Evolutionary conservation across 495 filamentous ascomycete genomes (phyloP), one percentile per base, ranked within the genome.

Genomic region (Hyphodiscus hymeniophilus): DNA sequence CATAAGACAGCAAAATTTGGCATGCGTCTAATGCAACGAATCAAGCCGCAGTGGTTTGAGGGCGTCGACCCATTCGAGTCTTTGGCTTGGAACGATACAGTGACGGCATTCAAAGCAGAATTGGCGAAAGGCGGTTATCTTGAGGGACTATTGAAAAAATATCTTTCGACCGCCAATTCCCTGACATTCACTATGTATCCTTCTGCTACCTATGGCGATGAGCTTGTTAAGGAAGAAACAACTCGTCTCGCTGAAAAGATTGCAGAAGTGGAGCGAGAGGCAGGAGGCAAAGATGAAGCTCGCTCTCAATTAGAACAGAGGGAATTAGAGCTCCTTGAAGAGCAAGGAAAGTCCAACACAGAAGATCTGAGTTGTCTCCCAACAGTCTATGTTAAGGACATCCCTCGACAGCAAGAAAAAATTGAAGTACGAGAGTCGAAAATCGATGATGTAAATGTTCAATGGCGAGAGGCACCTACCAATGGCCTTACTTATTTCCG

Each of bases 401-500:
- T 98, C 45, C 84, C 85, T 11, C 77, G 90, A 20, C 63, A 80
- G 54, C 86, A 85, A 57, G 84, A 88, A 54, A 75, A 67, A 35
- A 81, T 84, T 41, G 65, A 78, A 39, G 58, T 95, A 23, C 74
- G 83, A 32, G 76, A 89, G 51, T 81, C 81, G 20, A 69, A 66
- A n/a, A 61, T 85, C 13, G 76, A 79, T 24, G 72, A 77, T 35
- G 74, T 82, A 18, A 80, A 83, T 28, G 77, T 95, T 22, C 85
- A 96, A 45, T 94, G 89, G 87, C 82, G 85, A 36, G 87, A 89
- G 60, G 87, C 90, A 12, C 85, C 85, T 26, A 98, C 92, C 0
- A 97, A 98, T 59, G 92, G 92, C 2, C 64, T 98, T 42, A 97
- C 94, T 1, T 98, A 98, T 63, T 95, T 98, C 67, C 82, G 87